Base-by-base conservation (phyloP, 2,329 filamentous ascomycete genomes). In the Celoporthe dispersa region DNA sequence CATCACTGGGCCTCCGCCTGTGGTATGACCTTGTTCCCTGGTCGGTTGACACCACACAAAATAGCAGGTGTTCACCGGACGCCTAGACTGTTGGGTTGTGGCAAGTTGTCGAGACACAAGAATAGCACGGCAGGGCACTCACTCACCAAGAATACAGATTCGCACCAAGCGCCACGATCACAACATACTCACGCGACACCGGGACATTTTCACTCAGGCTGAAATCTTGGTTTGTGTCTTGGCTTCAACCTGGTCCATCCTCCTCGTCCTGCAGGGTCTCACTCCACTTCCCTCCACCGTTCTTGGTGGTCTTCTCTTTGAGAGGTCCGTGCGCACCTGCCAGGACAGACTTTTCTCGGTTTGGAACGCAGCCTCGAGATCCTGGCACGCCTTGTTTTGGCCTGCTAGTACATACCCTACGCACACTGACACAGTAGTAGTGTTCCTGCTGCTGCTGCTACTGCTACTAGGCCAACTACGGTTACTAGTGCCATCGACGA, bases 261-360 rank as follows among this genome's bases (percentile, higher is more conserved):
- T 33, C 33, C 31, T 12, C 59, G 31, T 6, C 31, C 28, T 37
- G 35, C 31, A 61, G 35, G 59, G 35, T 61, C 14, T 57, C 53
- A 31, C 28, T 31, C 53, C 53, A 57, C 53, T 57, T 8, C 25
- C 53, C 25, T 57, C 53, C 14, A 2, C 53, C 44, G 44, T 48
- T n/a, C 44, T n/a, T 7, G 44, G 5, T 48, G 6, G 53, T 57
- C 25, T 25, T 57, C 8, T 28, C 14, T 16, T 2, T 7, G 53
- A 57, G 53, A 31, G 53, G 53, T 16, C 53, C 53, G 53, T 57
- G 53, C 53, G 53, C 53, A 16, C 33, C 68, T 14, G 48, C 22
- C 68, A 14, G 39, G 51, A 51, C 63, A 67, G 59, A 55, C 25
- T 66, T 57, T 57, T 57, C 25, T 33, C 14, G 53, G 25, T 57